A percentile compares a stretch with the other conserved stretches of the same genome.
Evolutionary conservation across 768 basidiomycete genomes (phyloP).

Genomic region (Podaxis sp.): DNA sequence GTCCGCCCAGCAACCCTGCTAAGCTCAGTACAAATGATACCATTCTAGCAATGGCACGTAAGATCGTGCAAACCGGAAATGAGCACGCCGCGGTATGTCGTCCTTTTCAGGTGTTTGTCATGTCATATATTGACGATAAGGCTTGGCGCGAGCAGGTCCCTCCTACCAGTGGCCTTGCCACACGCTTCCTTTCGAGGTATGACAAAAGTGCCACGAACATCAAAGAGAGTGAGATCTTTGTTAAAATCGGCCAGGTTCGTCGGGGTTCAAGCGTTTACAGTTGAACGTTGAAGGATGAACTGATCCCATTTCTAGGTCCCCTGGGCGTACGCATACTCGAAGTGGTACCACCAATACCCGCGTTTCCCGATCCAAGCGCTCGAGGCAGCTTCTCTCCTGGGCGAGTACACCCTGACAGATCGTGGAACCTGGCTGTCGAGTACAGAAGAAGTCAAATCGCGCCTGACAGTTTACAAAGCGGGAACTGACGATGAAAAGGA

Average conservation of each 20-base stretch:
- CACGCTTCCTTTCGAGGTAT: slow-evolving; percentile 54
- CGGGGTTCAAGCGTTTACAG: not conserved
- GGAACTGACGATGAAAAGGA: slow-evolving; percentile 41
- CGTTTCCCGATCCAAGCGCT: slow-evolving; percentile 52
- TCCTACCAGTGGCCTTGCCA: slow-evolving; percentile 31
- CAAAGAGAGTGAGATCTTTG: slow-evolving; percentile 51
- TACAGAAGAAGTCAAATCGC: slow-evolving; percentile 27
- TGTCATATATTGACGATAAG: not conserved
- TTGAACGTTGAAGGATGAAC: not conserved
- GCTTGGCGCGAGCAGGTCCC: slow-evolving; percentile 25
- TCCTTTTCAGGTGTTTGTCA: not conserved
- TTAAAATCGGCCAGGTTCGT: slow-evolving; percentile 47
- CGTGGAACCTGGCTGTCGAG: slow-evolving; percentile 51
- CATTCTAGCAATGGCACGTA: slow-evolving; percentile 45
- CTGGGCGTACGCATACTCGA: slow-evolving; percentile 51
- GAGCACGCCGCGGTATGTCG: slow-evolving; percentile 36
- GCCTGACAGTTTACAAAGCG: slow-evolving; percentile 38
- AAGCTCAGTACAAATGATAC: slow-evolving; percentile 30
- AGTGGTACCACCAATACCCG: slow-evolving; percentile 62
- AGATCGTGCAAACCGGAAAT: slow-evolving; percentile 46
- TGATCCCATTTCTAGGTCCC: slow-evolving; percentile 38
- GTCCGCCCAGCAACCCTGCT: slow-evolving; percentile 48
- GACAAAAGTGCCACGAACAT: slow-evolving; percentile 63
- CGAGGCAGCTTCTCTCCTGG: slow-evolving; percentile 42
- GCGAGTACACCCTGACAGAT: slow-evolving; percentile 56